Conservation (phyloP, 129 eudicot genomes). For the Artemisia annua region DNA sequence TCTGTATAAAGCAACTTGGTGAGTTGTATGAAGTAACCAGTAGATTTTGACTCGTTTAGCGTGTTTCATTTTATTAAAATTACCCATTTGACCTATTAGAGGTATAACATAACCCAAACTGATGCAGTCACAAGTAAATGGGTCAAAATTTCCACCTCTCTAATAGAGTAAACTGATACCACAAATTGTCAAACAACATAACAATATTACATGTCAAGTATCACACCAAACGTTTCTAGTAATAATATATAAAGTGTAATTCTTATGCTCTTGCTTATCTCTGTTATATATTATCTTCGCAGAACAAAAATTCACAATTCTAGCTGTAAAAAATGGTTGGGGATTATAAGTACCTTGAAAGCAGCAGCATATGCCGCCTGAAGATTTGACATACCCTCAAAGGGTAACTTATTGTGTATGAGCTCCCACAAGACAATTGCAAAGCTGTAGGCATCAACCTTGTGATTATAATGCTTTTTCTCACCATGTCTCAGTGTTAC, state of each 20-base stretch:
- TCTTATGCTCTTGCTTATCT: background rate
- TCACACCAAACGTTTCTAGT: background rate
- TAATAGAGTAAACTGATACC: too few relatives aligned
- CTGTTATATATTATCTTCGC: too few relatives aligned
- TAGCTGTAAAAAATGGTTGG: too few relatives aligned
- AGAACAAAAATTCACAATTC: background rate
- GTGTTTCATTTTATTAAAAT: background rate
- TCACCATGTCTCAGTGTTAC: slow-evolving; percentile 85
- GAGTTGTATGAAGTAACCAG: background rate
- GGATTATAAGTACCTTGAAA: slow-evolving; percentile 12
- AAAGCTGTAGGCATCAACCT: slow-evolving; percentile 90
- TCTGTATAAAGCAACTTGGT: background rate
- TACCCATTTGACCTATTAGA: background rate
- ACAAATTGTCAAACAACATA: background rate
- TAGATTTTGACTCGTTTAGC: background rate
- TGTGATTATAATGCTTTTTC: slow-evolving; percentile 81
- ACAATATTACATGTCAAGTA: background rate
- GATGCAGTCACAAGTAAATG: too few relatives aligned
- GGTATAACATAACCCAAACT: too few relatives aligned
- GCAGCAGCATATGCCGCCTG: slow-evolving; percentile 93
- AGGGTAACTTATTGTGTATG: slow-evolving; percentile 80
- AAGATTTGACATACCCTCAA: slow-evolving; percentile 71
- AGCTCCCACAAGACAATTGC: slow-evolving; percentile 94
- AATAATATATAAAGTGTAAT: background rate
- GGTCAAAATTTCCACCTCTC: too few relatives aligned